Evolutionary conservation across 148 eudicot species (phyloP).

Genomic region (Diospyros kaki): DNA sequence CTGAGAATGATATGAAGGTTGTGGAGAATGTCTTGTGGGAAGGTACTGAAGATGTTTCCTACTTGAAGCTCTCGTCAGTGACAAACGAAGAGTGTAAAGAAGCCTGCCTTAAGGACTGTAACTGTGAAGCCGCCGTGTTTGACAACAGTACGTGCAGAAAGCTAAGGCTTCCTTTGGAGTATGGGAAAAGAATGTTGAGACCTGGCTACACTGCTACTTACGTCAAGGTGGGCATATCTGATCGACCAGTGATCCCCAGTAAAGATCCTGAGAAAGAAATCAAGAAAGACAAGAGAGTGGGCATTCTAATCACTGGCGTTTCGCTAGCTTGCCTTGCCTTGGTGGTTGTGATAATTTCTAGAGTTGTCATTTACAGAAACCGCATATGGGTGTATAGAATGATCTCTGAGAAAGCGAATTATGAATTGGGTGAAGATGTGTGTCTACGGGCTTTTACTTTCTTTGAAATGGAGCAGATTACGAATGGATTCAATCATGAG

Average conservation of each 20-base stretch:
- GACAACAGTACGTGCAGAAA: background rate
- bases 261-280: background rate
- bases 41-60: background rate
- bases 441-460: constrained; percentile 1
- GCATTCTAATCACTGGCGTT: background rate
- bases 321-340: background rate
- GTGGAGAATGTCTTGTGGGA: constrained; percentile 12
- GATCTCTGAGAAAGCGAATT: background rate
- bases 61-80: background rate
- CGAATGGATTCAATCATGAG: constrained; percentile 9
- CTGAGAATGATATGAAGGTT: background rate
- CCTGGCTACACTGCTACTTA: background rate
- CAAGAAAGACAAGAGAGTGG: background rate
- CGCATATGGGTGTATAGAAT: background rate
- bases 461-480: constrained; percentile 5
- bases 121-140: constrained; percentile 9
- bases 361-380: background rate
- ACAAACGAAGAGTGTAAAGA: constrained; percentile 4
- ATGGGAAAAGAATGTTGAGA: background rate
- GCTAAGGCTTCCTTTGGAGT: constrained; percentile 16
- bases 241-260: background rate
- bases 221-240: constrained; percentile 7
- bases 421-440: constrained; percentile 8
- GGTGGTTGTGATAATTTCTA: background rate
- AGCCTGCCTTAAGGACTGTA: constrained; percentile 14